Percentiles rank a stretch among this genome's conserved stretches.
Evolutionary conservation across 129 eudicot species (phyloP).

Genomic region (Centella asiatica): DNA sequence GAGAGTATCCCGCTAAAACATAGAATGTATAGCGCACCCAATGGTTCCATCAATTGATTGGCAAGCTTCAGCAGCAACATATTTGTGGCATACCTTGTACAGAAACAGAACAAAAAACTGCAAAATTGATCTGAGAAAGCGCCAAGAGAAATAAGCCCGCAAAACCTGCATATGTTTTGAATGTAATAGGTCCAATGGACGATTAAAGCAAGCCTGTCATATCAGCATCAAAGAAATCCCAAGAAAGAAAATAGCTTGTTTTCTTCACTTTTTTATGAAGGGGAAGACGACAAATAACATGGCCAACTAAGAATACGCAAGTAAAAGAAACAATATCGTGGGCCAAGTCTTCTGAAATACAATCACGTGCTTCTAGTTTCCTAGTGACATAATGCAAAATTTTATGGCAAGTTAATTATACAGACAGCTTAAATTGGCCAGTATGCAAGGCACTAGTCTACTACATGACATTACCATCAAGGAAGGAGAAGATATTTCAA

Average conservation of each 20-base stretch:
- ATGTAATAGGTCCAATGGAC: constrained; percentile 26
- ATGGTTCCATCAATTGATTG: constrained; percentile 10
- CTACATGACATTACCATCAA: neutral
- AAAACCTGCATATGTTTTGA: constrained; percentile 37
- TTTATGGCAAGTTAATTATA: neutral
- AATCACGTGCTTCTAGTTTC: neutral
- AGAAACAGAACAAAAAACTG: constrained; percentile 21
- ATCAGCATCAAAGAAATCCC: constrained; percentile 11
- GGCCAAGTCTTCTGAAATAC: neutral
- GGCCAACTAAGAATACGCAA: neutral
- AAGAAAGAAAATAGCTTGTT: neutral
- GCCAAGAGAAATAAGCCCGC: constrained; percentile 36
- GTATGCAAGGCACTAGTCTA: too few species aligned
- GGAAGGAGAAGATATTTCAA: neutral
- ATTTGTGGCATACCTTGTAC: constrained; percentile 38
- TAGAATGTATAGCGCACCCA: neutral
- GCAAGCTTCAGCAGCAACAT: constrained; percentile 7
- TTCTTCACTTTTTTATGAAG: neutral
- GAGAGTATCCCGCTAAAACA: neutral
- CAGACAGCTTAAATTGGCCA: too few species aligned
- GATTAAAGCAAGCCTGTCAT: constrained; percentile 21
- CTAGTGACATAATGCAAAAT: neutral
- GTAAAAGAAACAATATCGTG: neutral
- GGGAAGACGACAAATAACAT: neutral
- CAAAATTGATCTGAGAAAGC: constrained; percentile 29